These are phyloP conservation scores for Tetrastigma voinierianum DNA, from an alignment of 164 flowering plant genomes.

Conservation along the genomic window DNA sequence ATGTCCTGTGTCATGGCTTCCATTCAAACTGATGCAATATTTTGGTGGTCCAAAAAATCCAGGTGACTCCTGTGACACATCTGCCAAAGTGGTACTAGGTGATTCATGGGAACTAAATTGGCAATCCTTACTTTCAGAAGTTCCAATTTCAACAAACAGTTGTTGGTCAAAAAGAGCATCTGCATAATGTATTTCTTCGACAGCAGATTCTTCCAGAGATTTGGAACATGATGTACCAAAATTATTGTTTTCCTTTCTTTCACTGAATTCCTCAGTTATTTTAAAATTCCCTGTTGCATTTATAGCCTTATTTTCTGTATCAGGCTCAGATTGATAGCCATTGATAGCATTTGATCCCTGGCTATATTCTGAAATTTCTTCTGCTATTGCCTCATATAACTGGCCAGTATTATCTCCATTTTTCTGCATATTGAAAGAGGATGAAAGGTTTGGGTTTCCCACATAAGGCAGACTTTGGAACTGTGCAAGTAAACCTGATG, in stretches of 20 bases:
- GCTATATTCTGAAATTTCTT: constrained; percentile 79
- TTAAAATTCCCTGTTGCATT: constrained; percentile 28
- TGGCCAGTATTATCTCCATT: constrained; percentile 50
- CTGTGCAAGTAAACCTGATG: constrained; percentile 80
- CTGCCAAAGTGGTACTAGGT: constrained; percentile 29
- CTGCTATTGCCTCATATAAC: constrained; percentile 44
- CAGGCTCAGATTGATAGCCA: constrained; percentile 46
- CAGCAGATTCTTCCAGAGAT: constrained; percentile 39
- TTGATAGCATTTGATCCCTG: constrained; percentile 50
- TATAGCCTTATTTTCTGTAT: constrained; percentile 27
- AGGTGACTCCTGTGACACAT: constrained; percentile 34
- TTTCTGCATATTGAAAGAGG: constrained; percentile 45
- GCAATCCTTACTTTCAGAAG: constrained; percentile 23
- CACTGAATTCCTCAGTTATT: constrained; percentile 31
- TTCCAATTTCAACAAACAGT: constrained; percentile 23
- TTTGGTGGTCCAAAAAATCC: constrained; percentile 9
- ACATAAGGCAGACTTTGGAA: constrained; percentile 46
- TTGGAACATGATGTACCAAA: constrained; percentile 43
- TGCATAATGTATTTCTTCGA: constrained; percentile 37
- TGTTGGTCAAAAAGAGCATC: constrained; percentile 27
- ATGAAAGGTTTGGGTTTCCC: constrained; percentile 38
- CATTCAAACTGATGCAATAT: constrained; percentile 23
- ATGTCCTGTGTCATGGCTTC: constrained; percentile 24
- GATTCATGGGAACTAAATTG: constrained; percentile 30
- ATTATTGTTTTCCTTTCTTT: constrained; percentile 30